phyloP scores from a whole-genome alignment of 163 green algal genomes.

The Chloromonas sp. region DNA sequence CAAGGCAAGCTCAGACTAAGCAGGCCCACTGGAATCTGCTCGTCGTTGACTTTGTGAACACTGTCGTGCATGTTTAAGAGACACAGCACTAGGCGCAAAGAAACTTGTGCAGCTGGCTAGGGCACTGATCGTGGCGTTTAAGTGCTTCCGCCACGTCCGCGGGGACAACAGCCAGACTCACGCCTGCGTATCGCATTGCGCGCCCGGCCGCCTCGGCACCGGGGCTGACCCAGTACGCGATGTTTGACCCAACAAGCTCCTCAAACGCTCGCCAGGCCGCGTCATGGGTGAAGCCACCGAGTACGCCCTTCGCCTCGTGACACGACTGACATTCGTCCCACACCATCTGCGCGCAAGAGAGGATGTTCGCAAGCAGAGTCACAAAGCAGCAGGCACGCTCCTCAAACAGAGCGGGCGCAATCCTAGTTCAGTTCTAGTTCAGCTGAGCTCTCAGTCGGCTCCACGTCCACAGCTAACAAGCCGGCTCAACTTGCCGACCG shows the following conservation, averaged over 20 bases:
- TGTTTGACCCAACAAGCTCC: conserved; percentile 37
- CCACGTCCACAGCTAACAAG: too few relatives aligned
- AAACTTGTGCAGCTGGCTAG: too few relatives aligned
- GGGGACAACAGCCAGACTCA: background rate
- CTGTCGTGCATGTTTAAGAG: too few relatives aligned
- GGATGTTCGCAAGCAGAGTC: background rate
- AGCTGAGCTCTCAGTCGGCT: too few relatives aligned
- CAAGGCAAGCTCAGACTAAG: too few relatives aligned
- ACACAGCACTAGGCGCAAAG: too few relatives aligned
- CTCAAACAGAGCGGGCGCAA: background rate
- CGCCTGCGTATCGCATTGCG: conserved; percentile 22
- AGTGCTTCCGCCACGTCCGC: background rate
- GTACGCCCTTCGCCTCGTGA: conserved; percentile 25
- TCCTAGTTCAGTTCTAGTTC: too few relatives aligned
- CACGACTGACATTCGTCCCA: conserved; percentile 49
- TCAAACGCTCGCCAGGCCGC: conserved; percentile 59
- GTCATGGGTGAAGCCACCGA: conserved; percentile 30
- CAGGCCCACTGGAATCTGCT: too few relatives aligned
- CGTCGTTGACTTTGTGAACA: too few relatives aligned
- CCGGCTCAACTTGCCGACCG: too few relatives aligned
- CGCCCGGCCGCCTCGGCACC: conserved; percentile 17
- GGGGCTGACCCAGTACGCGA: conserved; percentile 42
- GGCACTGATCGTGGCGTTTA: too few relatives aligned
- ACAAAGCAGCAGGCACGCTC: background rate
- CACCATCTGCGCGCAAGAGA: conserved; percentile 31